These are phyloP conservation scores for Geum urbanum DNA, from an alignment of 306 rosid species.

Conservation along the genomic window DNA sequence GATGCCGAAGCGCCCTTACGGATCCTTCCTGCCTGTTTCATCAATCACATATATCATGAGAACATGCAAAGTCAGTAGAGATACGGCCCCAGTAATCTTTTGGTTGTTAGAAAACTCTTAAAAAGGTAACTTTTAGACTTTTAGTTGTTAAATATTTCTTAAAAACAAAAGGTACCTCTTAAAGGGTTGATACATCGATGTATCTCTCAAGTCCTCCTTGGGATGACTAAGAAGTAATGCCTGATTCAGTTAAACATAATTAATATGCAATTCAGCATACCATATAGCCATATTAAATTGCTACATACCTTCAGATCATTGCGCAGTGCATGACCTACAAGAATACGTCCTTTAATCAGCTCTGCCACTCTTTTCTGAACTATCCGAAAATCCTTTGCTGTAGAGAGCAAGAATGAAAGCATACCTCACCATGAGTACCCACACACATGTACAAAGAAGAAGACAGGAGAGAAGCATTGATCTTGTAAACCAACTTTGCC, in stretches of 20 bases:
- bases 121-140: too few species aligned
- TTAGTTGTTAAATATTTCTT: background rate
- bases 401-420: constrained; percentile 23
- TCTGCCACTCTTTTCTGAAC: constrained; percentile 88
- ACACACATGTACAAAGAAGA: background rate
- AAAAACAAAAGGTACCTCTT: constrained; percentile 38
- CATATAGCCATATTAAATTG: background rate
- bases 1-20: constrained; percentile 72
- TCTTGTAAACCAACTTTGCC: background rate
- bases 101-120: too few species aligned
- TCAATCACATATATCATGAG: constrained; percentile 28
- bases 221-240: constrained; percentile 87
- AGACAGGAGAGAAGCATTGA: background rate
- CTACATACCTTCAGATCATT: constrained; percentile 83
- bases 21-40: constrained; percentile 50
- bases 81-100: too few species aligned
- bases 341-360: constrained; percentile 67
- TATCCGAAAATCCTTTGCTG: constrained; percentile 66
- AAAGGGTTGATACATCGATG: constrained; percentile 75
- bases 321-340: constrained; percentile 89
- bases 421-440: background rate
- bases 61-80: background rate
- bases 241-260: constrained; percentile 36
- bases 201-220: constrained; percentile 70
- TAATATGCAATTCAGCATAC: constrained; percentile 1